Evolutionary conservation across 176 grass and related monocot genomes (phyloP).

Genomic region (Bromus sterilis): DNA sequence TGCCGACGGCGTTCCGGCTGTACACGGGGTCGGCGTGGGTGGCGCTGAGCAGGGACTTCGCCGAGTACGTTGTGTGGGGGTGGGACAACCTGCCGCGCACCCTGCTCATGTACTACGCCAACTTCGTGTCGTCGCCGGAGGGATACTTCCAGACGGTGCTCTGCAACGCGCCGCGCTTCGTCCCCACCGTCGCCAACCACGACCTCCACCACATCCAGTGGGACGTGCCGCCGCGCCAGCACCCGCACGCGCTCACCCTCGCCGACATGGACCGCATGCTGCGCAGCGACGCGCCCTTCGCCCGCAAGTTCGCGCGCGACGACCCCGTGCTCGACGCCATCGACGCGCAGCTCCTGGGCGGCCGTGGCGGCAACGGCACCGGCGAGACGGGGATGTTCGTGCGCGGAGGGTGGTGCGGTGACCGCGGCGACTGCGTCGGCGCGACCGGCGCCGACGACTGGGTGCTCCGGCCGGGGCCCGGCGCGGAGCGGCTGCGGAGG

Average conservation of each 20-base stretch:
- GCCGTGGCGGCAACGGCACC: constrained; percentile 16
- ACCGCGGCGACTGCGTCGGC: not conserved
- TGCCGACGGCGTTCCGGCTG: constrained; percentile 80
- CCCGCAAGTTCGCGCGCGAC: constrained; percentile 41
- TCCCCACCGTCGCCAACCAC: constrained; percentile 71
- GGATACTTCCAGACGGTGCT: constrained; percentile 96
- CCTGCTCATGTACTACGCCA: constrained; percentile 98
- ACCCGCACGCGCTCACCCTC: constrained; percentile 59
- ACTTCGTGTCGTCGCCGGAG: constrained; percentile 91
- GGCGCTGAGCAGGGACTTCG: constrained; percentile 58
- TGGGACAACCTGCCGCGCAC: constrained; percentile 95
- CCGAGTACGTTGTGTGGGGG: constrained; percentile 80
- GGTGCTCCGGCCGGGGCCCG: constrained; percentile 30
- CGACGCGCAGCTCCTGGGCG: constrained; percentile 33
- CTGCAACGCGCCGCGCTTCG: constrained; percentile 72
- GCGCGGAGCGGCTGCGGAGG: constrained; percentile 12
- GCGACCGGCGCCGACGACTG: constrained; percentile 14
- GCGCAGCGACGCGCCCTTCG: constrained; percentile 47
- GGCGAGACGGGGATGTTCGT: constrained; percentile 7
- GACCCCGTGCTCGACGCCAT: constrained; percentile 52
- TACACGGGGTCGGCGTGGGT: constrained; percentile 93
- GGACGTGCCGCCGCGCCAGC: constrained; percentile 81
- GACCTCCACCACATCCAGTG: constrained; percentile 93
- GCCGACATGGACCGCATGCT: constrained; percentile 41
- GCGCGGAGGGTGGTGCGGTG: constrained; percentile 32